These are phyloP conservation scores for Apiospora koreana DNA, from an alignment of 2,329 filamentous ascomycete species.

Conservation along the genomic window DNA sequence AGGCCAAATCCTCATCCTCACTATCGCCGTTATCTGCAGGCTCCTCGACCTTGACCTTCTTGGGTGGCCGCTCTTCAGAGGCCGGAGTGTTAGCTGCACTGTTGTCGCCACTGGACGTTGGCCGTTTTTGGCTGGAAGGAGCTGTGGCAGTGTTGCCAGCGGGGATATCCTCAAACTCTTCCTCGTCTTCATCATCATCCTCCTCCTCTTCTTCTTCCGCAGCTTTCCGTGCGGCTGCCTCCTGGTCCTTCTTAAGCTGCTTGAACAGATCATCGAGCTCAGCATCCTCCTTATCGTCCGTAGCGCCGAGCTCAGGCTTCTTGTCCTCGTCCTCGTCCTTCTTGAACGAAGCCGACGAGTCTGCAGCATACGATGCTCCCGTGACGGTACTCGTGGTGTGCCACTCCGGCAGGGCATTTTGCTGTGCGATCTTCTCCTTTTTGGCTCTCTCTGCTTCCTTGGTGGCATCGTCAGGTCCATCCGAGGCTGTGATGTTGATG, in stretches of 20 bases:
- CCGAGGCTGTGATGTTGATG: constrained; percentile 67
- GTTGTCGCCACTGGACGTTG: constrained; percentile 30
- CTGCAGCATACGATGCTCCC: constrained; percentile 55
- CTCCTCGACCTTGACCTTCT: constrained; percentile 54
- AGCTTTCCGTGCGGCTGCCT: constrained; percentile 52
- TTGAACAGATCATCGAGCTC: constrained; percentile 69
- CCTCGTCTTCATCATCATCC: constrained; percentile 33
- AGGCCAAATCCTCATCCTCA: constrained; percentile 44
- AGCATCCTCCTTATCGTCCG: constrained; percentile 53
- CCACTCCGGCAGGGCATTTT: constrained; percentile 72
- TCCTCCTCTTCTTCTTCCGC: constrained; percentile 49
- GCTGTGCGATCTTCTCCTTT: constrained; percentile 65
- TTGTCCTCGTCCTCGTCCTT: constrained; percentile 34
- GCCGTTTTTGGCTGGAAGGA: constrained; percentile 30
- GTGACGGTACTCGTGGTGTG: constrained; percentile 71
- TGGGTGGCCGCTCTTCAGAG: constrained; percentile 44
- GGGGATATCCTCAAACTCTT: constrained; percentile 37
- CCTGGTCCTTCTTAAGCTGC: constrained; percentile 60
- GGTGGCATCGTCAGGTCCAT: constrained; percentile 67
- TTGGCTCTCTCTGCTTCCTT: constrained; percentile 64
- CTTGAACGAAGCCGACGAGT: constrained; percentile 29
- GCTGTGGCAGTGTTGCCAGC: constrained; percentile 15
- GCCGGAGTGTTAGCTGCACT: constrained; percentile 33
- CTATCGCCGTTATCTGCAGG: constrained; percentile 34
- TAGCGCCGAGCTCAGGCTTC: constrained; percentile 46